phyloP scores from a whole-genome alignment of 371 early-diverging fungal species.

The Rhizopus delemar region DNA sequence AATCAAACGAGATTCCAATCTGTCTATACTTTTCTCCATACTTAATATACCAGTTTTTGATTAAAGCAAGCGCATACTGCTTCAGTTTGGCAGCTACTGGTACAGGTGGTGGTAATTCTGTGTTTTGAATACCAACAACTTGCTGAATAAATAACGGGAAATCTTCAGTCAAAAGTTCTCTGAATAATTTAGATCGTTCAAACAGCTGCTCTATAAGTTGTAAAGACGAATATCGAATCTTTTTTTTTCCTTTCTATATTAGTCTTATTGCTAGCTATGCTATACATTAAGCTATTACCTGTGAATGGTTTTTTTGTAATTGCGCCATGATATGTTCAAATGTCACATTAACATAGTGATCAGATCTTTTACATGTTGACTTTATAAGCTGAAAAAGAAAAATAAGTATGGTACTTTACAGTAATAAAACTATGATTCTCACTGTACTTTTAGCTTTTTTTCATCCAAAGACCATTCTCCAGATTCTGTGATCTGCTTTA shows the following conservation, averaged over 20 bases:
- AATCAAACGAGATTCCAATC: constrained; percentile 59
- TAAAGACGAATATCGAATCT: constrained; percentile 68
- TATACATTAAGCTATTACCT: constrained; percentile 34
- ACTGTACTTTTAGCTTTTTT: constrained; percentile 33
- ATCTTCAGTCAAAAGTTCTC: constrained; percentile 53
- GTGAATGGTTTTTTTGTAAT: constrained; percentile 65
- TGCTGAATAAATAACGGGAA: constrained; percentile 59
- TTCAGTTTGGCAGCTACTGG: constrained; percentile 55
- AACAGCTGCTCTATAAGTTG: constrained; percentile 67
- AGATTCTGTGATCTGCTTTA: constrained; percentile 44
- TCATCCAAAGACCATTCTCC: constrained; percentile 45
- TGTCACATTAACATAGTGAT: constrained; percentile 40
- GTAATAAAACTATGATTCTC: neutral
- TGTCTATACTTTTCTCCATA: constrained; percentile 57
- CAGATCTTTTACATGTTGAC: constrained; percentile 53
- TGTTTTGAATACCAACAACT: constrained; percentile 59
- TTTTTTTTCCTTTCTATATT: neutral
- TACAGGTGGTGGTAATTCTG: constrained; percentile 60
- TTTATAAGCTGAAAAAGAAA: constrained; percentile 50
- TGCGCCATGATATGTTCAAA: constrained; percentile 54
- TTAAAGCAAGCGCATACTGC: constrained; percentile 50
- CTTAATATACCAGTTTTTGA: constrained; percentile 60
- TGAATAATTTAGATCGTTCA: constrained; percentile 66
- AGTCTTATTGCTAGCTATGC: neutral
- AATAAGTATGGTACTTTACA: constrained; percentile 2